A percentile compares a stretch with the other conserved stretches of the same genome.
Evolutionary conservation across 805 yeast species (phyloP).

Genomic region (Cephaloascus albidus): DNA sequence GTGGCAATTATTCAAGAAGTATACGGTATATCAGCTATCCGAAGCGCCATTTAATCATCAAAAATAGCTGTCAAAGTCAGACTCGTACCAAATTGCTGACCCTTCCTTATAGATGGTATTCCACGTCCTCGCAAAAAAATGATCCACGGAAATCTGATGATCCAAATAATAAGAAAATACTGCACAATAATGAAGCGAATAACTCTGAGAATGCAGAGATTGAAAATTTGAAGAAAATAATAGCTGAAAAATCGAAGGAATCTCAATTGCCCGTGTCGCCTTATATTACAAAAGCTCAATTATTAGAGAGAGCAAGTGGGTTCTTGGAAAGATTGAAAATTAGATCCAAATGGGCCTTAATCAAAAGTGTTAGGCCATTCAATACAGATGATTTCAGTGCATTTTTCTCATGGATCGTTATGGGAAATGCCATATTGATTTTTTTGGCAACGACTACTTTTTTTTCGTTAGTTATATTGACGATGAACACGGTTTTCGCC

Average conservation of each 20-base stretch:
- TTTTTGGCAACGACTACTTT: slow-evolving; percentile 89
- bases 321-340: slow-evolving; percentile 8
- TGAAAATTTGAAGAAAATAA: neutral
- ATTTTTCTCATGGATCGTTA: slow-evolving; percentile 81
- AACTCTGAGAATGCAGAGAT: neutral
- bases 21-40: too few species aligned
- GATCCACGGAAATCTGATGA: too few species aligned
- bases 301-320: slow-evolving; percentile 4
- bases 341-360: slow-evolving; percentile 63
- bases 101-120: too few species aligned
- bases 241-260: neutral
- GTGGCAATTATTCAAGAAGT: too few species aligned
- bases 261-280: slow-evolving; percentile 1
- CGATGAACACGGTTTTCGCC: slow-evolving; percentile 78
- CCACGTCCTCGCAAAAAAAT: too few species aligned
- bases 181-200: too few species aligned
- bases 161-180: too few species aligned
- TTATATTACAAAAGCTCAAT: slow-evolving; percentile 5
- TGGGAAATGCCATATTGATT: slow-evolving; percentile 76
- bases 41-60: too few species aligned
- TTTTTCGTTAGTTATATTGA: slow-evolving; percentile 66
- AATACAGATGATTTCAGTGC: slow-evolving; percentile 91
- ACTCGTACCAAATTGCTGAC: too few species aligned
- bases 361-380: slow-evolving; percentile 72
- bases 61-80: too few species aligned